phyloP scores from a whole-genome alignment of 1,284 basidiomycete genomes.

The Trametes pubescens region DNA sequence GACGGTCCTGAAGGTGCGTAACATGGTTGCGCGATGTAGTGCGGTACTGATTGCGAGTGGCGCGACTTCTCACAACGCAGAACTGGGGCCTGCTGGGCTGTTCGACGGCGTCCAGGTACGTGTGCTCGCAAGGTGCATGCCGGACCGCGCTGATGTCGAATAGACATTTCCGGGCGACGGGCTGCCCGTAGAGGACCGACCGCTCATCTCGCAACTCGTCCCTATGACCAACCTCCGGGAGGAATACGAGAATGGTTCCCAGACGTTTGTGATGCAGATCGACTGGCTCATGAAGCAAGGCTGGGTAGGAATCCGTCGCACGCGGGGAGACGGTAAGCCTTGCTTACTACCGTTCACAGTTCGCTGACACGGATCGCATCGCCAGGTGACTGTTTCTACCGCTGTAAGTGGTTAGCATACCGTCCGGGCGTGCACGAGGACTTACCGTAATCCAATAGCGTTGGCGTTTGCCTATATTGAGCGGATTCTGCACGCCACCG shows the following conservation, averaged over 20 bases:
- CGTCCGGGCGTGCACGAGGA: neutral
- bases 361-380: neutral
- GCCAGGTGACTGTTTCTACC: slow-evolving; percentile 69
- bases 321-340: slow-evolving; percentile 59
- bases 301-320: slow-evolving; percentile 69
- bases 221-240: slow-evolving; percentile 59
- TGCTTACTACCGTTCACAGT: neutral
- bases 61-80: slow-evolving; percentile 1
- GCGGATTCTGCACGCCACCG: slow-evolving; percentile 53
- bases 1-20: slow-evolving; percentile 22
- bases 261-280: slow-evolving; percentile 71
- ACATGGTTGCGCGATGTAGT: neutral
- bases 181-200: slow-evolving; percentile 47
- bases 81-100: slow-evolving; percentile 27
- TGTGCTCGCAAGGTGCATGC: too few species aligned
- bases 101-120: slow-evolving; percentile 34
- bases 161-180: slow-evolving; percentile 29
- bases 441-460: slow-evolving; percentile 46
- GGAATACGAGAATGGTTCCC: slow-evolving; percentile 72
- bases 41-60: slow-evolving; percentile 4
- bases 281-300: slow-evolving; percentile 65
- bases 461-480: slow-evolving; percentile 65
- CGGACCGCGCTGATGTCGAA: slow-evolving; percentile 1
- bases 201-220: slow-evolving; percentile 58
- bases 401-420: slow-evolving; percentile 49